Conservation (phyloP, 169 alveolate genomes). For the Eimeria falciformis region DNA sequence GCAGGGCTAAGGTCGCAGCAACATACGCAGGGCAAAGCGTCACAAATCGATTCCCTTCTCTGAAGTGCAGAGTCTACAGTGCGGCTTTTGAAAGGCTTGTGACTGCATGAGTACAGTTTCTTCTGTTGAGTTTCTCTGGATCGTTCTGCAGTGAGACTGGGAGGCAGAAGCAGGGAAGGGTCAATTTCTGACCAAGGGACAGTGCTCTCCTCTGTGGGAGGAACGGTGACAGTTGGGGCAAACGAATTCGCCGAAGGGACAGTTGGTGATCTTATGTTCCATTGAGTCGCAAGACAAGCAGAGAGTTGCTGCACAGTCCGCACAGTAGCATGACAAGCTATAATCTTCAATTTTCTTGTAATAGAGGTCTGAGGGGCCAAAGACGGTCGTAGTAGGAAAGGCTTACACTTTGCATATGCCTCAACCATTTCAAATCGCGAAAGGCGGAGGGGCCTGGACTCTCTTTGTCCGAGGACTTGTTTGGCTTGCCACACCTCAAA, state of each 20-base stretch:
- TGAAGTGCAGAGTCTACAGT: no score
- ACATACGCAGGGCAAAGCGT: background rate
- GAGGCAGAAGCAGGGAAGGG: background rate
- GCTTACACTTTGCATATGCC: constrained; percentile 76
- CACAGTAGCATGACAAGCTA: background rate
- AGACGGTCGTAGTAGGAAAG: background rate
- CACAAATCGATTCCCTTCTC: background rate
- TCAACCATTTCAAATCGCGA: constrained; percentile 75
- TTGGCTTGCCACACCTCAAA: constrained; percentile 66
- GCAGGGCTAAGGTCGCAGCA: constrained; percentile 49
- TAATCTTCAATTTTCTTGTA: no score
- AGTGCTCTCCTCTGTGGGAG: constrained; percentile 84
- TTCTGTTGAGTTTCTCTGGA: no score
- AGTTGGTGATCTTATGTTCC: constrained; percentile 84
- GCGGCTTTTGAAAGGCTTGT: no score
- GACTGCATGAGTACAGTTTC: no score
- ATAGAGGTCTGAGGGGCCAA: no score
- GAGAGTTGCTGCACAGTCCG: constrained; percentile 70
- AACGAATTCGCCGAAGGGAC: constrained; percentile 85
- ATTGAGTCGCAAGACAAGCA: constrained; percentile 85
- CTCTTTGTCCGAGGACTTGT: constrained; percentile 67
- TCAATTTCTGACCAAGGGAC: constrained; percentile 51
- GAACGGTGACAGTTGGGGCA: constrained; percentile 86
- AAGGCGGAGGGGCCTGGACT: constrained; percentile 72
- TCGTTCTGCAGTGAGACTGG: no score